These are phyloP conservation scores for Coccomyxa sp. DNA, from an alignment of 139 green algal genomes.

Conservation along the genomic window DNA sequence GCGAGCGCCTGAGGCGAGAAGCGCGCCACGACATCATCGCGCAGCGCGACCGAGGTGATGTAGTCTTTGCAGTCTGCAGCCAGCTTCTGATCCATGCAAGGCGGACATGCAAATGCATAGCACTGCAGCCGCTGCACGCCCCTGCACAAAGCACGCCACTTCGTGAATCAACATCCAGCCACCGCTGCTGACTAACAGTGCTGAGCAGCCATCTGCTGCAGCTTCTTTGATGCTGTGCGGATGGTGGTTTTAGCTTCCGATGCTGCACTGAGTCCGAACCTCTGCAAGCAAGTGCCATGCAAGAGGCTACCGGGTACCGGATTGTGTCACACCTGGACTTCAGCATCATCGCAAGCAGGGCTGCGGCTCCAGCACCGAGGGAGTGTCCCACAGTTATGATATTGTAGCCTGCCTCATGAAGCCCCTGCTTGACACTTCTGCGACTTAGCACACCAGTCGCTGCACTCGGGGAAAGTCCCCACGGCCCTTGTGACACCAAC, in stretches of 20 bases:
- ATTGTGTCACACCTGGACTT: neutral
- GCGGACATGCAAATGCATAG: conserved; percentile 3
- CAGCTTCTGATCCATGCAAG: conserved; percentile 28
- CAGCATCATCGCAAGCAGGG: conserved; percentile 55
- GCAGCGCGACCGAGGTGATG: conserved; percentile 34
- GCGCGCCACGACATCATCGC: conserved; percentile 35
- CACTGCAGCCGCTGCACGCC: neutral
- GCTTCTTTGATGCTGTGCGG: no score
- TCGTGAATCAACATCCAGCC: no score
- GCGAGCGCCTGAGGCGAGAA: conserved; percentile 4
- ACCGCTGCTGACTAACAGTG: no score
- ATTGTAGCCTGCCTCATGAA: neutral
- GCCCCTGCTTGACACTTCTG: neutral
- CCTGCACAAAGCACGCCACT: neutral
- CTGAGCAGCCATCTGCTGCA: no score
- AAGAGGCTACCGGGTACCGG: no score
- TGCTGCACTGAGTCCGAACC: no score
- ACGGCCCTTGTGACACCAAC: no score
- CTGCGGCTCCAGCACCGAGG: conserved; percentile 58
- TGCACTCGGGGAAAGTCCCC: no score
- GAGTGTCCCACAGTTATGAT: conserved; percentile 49
- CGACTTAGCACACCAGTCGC: no score
- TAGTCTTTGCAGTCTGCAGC: conserved; percentile 32
- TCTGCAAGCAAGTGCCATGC: no score
- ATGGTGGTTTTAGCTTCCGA: no score